Conservation (phyloP, 768 basidiomycete species). For the Boletellus sp. region DNA sequence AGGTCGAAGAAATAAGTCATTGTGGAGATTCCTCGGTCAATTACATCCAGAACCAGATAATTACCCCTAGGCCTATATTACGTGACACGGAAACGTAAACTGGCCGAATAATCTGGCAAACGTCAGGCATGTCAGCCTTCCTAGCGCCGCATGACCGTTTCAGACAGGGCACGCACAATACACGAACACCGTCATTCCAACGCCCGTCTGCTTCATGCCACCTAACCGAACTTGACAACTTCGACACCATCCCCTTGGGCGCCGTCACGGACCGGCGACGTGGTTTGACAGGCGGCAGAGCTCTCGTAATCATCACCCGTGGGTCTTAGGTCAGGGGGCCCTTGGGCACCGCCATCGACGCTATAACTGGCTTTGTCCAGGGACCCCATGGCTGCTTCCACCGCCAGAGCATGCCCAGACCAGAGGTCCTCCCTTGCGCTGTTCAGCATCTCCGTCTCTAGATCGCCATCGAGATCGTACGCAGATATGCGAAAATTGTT, state of each 20-base stretch:
- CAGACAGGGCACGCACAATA: not conserved
- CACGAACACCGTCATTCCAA: not conserved
- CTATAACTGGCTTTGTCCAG: not conserved
- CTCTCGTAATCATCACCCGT: slow-evolving; percentile 13
- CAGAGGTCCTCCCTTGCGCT: slow-evolving; percentile 20
- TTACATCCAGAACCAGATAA: not conserved
- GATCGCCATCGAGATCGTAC: slow-evolving; percentile 27
- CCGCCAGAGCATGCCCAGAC: slow-evolving; percentile 5
- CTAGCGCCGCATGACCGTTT: too few species aligned
- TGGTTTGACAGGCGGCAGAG: not conserved
- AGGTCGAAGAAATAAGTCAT: too few species aligned
- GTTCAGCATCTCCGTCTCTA: slow-evolving; percentile 25
- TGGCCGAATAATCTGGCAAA: not conserved
- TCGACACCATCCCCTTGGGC: not conserved
- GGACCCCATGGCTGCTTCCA: slow-evolving; percentile 8
- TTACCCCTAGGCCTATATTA: not conserved
- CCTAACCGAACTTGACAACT: not conserved
- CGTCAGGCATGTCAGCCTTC: too few species aligned
- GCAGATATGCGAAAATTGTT: slow-evolving; percentile 19
- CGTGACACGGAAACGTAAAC: not conserved
- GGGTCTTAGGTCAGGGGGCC: not conserved
- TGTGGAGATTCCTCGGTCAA: too few species aligned
- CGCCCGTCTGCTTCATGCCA: not conserved
- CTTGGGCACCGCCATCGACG: slow-evolving; percentile 9
- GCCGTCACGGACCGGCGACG: not conserved